Evolutionary conservation across 805 yeast species (phyloP).

Genomic region (Clavispora phyllophila): DNA sequence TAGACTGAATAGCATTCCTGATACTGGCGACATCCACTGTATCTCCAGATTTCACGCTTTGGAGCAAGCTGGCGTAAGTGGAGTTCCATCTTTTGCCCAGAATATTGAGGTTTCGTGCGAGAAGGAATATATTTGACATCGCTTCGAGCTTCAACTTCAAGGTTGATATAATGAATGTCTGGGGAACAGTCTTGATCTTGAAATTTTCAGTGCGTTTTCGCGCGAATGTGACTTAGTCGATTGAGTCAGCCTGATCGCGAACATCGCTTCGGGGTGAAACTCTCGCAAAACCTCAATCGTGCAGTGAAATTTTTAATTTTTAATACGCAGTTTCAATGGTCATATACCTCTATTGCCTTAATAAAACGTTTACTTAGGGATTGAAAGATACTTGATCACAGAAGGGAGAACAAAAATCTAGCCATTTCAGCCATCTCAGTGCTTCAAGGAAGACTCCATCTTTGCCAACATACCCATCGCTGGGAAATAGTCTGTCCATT

Average conservation of each 20-base stretch:
- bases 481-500: constrained; percentile 46
- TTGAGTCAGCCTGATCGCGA: neutral
- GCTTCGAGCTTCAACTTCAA: too few relatives aligned
- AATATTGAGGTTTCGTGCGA: neutral
- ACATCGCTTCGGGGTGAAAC: too few relatives aligned
- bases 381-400: too few relatives aligned
- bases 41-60: constrained; percentile 1
- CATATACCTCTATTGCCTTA: too few relatives aligned
- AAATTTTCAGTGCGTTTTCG: neutral
- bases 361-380: too few relatives aligned
- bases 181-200: neutral
- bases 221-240: neutral
- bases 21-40: neutral
- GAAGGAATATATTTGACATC: neutral
- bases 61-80: neutral
- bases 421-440: neutral
- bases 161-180: too few relatives aligned
- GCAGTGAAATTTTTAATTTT: too few relatives aligned
- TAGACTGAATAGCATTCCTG: neutral
- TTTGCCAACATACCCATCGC: constrained; percentile 49
- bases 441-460: constrained; percentile 31
- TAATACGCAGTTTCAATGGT: too few relatives aligned
- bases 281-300: too few relatives aligned
- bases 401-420: too few relatives aligned
- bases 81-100: neutral